Base-by-base conservation (phyloP, 805 yeast species). In the Yarrowia sp. region DNA sequence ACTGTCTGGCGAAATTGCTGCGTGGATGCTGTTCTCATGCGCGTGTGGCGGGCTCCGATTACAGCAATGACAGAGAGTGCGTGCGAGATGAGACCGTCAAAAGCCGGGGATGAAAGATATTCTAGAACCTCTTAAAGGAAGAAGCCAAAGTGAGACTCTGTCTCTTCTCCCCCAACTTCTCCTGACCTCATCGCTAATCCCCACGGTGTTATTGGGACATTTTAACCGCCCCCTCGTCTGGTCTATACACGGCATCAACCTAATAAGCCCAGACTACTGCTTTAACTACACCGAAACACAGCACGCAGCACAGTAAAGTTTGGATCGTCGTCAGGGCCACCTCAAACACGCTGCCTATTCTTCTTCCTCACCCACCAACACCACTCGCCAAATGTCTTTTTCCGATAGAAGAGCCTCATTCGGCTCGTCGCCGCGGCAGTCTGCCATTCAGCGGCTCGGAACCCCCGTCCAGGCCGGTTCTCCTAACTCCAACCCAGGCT, bases 371-470 rank as follows among this genome's bases (percentile, higher is more conserved):
- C 32, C 10, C 12, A 22, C 11, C 41, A 21, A 12, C 33, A 11
- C n/a, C 33, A 21, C 28, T 16, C 61, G 28, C 35, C 26, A 38
- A 36, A 54, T 54, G 61, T 54, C 61, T n/a, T 28, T 22, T 38
- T 35, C 61, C 61, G 61, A 54, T 26, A 33, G 61, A 26, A 54
- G 46, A 54, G 35, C 44, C 17, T 54, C 61, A 19, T 54, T 54
- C 16, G 61, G 61, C 61, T 54, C 61, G 61, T 54, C 61, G 26
- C 63, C 63, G 17, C 38, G 63, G 22, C 63, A 41, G 30, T 41
- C 63, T 4, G 63, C 63, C 32, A 58, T 58, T 4, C 51, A 41
- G 32, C 49, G 51, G 22, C 51, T 58, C n/a, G 63, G 63, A 6
- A 58, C 51, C 16, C 63, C 63, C 16, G 49, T 58, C 17, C 63